Base-by-base conservation (phyloP, 805 yeast species). In the Yarrowia osloensis region DNA sequence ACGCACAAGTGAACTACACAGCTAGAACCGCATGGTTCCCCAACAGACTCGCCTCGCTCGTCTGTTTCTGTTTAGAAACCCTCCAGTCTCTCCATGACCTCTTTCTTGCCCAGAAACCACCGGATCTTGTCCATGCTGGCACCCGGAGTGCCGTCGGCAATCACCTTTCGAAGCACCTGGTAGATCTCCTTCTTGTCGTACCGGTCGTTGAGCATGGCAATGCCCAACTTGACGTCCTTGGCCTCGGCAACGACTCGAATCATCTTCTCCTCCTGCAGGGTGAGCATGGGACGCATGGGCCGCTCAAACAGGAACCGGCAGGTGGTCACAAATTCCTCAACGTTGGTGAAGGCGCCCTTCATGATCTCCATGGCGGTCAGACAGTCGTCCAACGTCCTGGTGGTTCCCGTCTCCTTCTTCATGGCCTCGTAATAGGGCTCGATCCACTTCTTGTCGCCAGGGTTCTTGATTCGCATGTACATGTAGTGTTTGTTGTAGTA, bases 401-500 rank as follows among this genome's bases (percentile, higher is more conserved):
- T 13, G 21, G 63, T 57, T n/a, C 47, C 49, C 3, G 63, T 57
- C 9, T 26, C 63, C 26, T 40, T 8, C 49, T 40, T 26, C 37
- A 57, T 40, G 28, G 63, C 63, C 49, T 57, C 63, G 26, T 39
- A 57, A 28, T 57, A 57, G 6, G 63, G 63, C 63, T 57, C 28
- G 49, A 57, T 13, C 63, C 63, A 57, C 37, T 57, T 39, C 49
- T 19, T 15, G n/a, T 57, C 49, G 13, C 39, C 63, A 4, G 26
- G 77, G 85, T 93, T 69, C 82, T 85, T 57, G 37, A 90, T 73
- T 65, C 80, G 79, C 44, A 75, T 70, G 5, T 77, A 76, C 44
- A 92, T 77, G 74, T 89, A 91, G 68, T 82, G 83, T 72, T 89
- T 90, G 77, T 95, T 93, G 78, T 95, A 90, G 74, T 79, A 90